These are phyloP conservation scores for Zopfia rhizophila DNA, from an alignment of 2,329 filamentous ascomycete genomes.

Conservation along the genomic window DNA sequence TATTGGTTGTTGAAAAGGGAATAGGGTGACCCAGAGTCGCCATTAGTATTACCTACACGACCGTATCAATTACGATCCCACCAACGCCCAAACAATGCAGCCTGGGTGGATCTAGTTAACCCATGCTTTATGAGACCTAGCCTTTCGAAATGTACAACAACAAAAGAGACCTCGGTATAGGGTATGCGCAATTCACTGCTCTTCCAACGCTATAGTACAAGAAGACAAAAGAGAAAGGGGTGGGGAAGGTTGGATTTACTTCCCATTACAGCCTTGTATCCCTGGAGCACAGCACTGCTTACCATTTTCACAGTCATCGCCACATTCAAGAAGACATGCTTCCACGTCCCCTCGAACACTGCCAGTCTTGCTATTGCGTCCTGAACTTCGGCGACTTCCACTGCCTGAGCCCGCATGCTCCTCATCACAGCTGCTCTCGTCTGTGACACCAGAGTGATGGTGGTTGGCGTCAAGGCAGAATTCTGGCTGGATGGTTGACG, in stretches of 20 bases:
- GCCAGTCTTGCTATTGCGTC: constrained; percentile 42
- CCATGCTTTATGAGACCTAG: too few species aligned
- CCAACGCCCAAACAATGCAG: too few species aligned
- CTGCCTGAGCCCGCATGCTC: constrained; percentile 19
- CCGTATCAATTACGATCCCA: too few species aligned
- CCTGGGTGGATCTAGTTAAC: too few species aligned
- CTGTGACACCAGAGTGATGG: constrained; percentile 51
- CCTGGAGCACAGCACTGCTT: constrained; percentile 55
- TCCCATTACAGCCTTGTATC: constrained; percentile 34
- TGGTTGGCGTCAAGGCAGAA: constrained; percentile 64
- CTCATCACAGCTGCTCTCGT: constrained; percentile 45
- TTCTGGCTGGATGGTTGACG: constrained; percentile 96
- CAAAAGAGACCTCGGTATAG: too few species aligned
- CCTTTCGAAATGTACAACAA: too few species aligned
- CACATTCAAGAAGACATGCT: constrained; percentile 56
- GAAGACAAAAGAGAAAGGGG: constrained; percentile 4
- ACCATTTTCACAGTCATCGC: constrained; percentile 54
- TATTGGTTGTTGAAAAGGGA: too few species aligned
- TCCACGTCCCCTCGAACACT: constrained; percentile 50
- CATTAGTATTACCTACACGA: too few species aligned
- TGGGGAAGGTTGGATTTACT: constrained; percentile 28
- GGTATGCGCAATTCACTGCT: too few species aligned
- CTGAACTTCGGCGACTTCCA: constrained; percentile 33
- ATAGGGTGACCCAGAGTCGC: too few species aligned
- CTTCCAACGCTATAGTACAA: too few species aligned